These are phyloP conservation scores for Podospora tetraspora DNA, from an alignment of 495 filamentous ascomycete genomes.

Conservation along the genomic window DNA sequence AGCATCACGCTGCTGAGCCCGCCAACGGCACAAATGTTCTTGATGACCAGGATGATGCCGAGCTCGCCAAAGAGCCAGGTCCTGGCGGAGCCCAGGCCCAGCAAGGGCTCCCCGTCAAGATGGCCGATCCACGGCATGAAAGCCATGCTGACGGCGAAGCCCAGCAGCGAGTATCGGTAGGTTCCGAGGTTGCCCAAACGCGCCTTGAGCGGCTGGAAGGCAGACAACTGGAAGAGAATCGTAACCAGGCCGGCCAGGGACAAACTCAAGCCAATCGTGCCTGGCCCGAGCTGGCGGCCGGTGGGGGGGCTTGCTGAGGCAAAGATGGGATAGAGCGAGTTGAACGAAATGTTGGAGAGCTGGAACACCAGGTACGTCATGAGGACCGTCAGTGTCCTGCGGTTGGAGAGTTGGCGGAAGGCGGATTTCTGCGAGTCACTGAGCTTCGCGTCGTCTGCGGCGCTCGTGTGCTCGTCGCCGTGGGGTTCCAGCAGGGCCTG, in stretches of 20 bases:
- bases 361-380: slow-evolving; percentile 83
- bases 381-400: slow-evolving; percentile 75
- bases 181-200: slow-evolving; percentile 79
- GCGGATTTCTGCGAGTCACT: slow-evolving; percentile 35
- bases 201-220: slow-evolving; percentile 74
- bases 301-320: slow-evolving; percentile 65
- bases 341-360: slow-evolving; percentile 82
- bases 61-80: slow-evolving; percentile 69
- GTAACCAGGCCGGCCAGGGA: slow-evolving; percentile 79
- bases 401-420: slow-evolving; percentile 57
- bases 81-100: slow-evolving; percentile 50
- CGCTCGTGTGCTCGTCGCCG: slow-evolving; percentile 19
- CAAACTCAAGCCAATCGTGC: slow-evolving; percentile 78
- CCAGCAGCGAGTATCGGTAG: slow-evolving; percentile 73
- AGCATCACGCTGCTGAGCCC: slow-evolving; percentile 85
- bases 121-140: slow-evolving; percentile 89
- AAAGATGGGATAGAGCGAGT: slow-evolving; percentile 89
- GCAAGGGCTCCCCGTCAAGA: slow-evolving; percentile 44
- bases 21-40: slow-evolving; percentile 82
- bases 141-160: slow-evolving; percentile 75
- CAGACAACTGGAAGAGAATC: slow-evolving; percentile 80
- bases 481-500: slow-evolving; percentile 19
- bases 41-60: slow-evolving; percentile 72
- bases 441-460: slow-evolving; percentile 29
- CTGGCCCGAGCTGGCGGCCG: slow-evolving; percentile 68